A percentile compares a stretch with the other conserved stretches of the same genome.
phyloP scores from a whole-genome alignment of 805 yeast species.

The Yueomyces sinensis region DNA sequence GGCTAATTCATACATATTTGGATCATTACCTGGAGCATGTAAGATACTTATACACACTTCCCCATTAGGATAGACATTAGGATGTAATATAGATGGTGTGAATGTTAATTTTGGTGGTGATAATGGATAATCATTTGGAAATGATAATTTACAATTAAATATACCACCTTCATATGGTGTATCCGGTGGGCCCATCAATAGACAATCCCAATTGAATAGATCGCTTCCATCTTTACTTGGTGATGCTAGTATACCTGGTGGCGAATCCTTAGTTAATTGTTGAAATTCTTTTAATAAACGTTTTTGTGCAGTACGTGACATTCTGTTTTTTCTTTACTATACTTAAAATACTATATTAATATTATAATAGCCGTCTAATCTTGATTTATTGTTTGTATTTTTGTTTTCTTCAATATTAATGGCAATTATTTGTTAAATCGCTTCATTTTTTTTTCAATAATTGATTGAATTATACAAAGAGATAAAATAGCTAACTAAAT shows the following conservation, averaged over 20 bases:
- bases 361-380: no score
- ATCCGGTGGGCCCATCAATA: constrained; percentile 71
- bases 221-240: constrained; percentile 59
- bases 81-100: constrained; percentile 78
- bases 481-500: no score
- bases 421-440: no score
- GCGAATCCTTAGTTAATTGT: constrained; percentile 73
- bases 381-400: no score
- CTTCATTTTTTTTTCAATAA: no score
- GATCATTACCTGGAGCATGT: constrained; percentile 96
- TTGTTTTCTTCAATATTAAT: no score
- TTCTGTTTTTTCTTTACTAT: constrained; percentile 1
- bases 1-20: constrained; percentile 86
- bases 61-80: constrained; percentile 89
- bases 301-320: constrained; percentile 61
- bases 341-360: no score
- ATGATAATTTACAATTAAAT: constrained; percentile 60
- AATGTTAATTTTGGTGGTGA: constrained; percentile 68
- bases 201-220: constrained; percentile 71
- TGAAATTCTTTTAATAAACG: constrained; percentile 81
- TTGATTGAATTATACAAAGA: no score
- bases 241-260: constrained; percentile 93
- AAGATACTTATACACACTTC: constrained; percentile 90
- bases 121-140: constrained; percentile 72
- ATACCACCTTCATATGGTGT: constrained; percentile 82